phyloP scores from a whole-genome alignment of 73 alveolate genomes.

The Paramecium sonneborni region DNA sequence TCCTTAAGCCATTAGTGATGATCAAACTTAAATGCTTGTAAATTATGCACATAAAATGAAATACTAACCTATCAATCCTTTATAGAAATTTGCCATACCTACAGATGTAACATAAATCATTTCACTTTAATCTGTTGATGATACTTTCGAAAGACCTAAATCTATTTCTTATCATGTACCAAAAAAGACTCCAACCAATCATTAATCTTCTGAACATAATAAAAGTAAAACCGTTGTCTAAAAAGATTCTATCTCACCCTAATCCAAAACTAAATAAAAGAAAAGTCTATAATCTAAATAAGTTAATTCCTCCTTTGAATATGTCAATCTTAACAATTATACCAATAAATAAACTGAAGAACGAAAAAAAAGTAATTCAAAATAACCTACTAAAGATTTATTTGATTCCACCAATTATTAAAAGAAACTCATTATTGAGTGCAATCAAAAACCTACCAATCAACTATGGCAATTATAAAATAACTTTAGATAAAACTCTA shows the following conservation, averaged over 20 bases:
- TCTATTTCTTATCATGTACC: slow-evolving; percentile 2
- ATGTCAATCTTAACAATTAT: not conserved
- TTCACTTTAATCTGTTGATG: not conserved
- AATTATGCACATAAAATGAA: slow-evolving; percentile 26
- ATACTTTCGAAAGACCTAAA: slow-evolving; percentile 37
- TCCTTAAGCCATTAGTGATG: slow-evolving; percentile 54
- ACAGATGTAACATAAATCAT: slow-evolving; percentile 28
- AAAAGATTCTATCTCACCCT: not conserved
- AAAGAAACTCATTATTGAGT: slow-evolving; percentile 25
- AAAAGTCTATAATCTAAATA: not conserved
- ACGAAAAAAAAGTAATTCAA: slow-evolving; percentile 12
- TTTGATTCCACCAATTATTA: slow-evolving; percentile 28
- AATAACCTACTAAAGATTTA: not conserved
- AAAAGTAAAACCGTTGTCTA: not conserved
- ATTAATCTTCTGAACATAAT: not conserved
- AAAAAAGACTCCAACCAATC: slow-evolving; percentile 43
- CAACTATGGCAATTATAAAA: slow-evolving; percentile 29
- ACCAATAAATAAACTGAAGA: not conserved
- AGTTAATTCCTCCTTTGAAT: not conserved
- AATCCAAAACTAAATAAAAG: not conserved
- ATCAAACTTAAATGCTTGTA: slow-evolving; percentile 34
- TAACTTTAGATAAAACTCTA: not conserved
- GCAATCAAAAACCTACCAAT: not conserved
- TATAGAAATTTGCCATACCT: slow-evolving; percentile 32
- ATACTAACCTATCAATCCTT: slow-evolving; percentile 13